phyloP scores from a whole-genome alignment of 441 rosid species.

The Brassica hybrid region DNA sequence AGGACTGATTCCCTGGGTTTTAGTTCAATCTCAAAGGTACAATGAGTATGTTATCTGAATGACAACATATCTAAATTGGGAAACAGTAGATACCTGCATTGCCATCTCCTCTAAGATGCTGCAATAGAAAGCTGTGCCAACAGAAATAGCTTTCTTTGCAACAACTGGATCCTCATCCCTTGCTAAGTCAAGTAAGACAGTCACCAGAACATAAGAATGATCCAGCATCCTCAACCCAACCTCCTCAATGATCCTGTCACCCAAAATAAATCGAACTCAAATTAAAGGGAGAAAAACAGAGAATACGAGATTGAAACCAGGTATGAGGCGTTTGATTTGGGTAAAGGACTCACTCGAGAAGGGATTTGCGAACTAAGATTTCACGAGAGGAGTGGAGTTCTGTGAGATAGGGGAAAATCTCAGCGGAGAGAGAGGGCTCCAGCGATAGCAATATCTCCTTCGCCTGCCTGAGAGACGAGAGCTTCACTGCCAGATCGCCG shows the following conservation, averaged over 20 bases:
- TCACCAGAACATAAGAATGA: constrained; percentile 59
- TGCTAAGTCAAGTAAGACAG: constrained; percentile 64
- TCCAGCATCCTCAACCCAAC: constrained; percentile 75
- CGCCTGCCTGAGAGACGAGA: constrained; percentile 89
- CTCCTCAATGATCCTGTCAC: constrained; percentile 83
- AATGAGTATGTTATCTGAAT: background rate
- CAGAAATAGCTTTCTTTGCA: constrained; percentile 71
- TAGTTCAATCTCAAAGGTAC: background rate
- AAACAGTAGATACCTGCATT: constrained; percentile 67
- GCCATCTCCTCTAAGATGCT: constrained; percentile 78
- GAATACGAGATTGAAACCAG: background rate
- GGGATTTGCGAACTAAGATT: constrained; percentile 76
- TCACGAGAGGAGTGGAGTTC: constrained; percentile 89
- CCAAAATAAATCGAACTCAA: too few relatives aligned
- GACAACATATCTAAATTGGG: constrained; percentile 17
- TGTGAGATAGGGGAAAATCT: constrained; percentile 76
- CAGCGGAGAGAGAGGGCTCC: constrained; percentile 76
- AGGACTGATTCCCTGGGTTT: too few relatives aligned
- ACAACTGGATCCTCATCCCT: constrained; percentile 70
- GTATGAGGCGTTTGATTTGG: background rate
- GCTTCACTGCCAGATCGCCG: constrained; percentile 89
- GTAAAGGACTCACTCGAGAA: constrained; percentile 76
- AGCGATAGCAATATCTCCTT: constrained; percentile 75
- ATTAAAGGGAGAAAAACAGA: too few relatives aligned
- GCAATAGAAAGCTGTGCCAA: constrained; percentile 72